Base-by-base conservation (phyloP, 2,329 filamentous ascomycete species). In the Aspergillus sp. region DNA sequence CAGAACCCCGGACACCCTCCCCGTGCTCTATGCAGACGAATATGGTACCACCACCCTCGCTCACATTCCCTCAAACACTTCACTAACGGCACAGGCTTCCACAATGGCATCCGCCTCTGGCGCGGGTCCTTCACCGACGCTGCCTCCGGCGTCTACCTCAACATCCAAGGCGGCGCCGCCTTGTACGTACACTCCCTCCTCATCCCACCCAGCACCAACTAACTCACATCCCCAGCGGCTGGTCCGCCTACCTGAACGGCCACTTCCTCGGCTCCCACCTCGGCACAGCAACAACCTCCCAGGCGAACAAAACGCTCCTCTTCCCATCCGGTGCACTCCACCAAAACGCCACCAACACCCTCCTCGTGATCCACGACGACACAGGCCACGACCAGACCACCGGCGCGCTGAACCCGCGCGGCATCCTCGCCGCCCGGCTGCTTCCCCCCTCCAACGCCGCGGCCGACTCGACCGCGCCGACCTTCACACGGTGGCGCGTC, bases 351-450 rank as follows among this genome's bases (percentile, higher is more conserved):
- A 70, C 85, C 5, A 75, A 84, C n/a, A 68, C 85, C 3, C 70
- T 85, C 20, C 79, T 83, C 65, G 81, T 86, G 60, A 78, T 85
- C 67, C 82, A 80, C 16, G 83, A 83, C 9, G 81, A 86, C 60
- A 67, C 65, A 17, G 66, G 65, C 29, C 66, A 68, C 49, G 65
- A 68, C 46, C 17, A 66, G 45, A 67, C 64, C 44, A 61, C 55
- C 17, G 65, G 65, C 2, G 65, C 62, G 2, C 56, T 68, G 5
- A 67, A 68, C 47, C 66, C 66, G 0, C 62, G 65, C 36, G 66
- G 66, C 4, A 68, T 68, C 34, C 56, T 66, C 38, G 82, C 84
- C 46, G 74, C 82, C 21, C 78, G 76, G 0, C 71, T 72, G 1
- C 74, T 71, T 0, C 25, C 46, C 16, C 41, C 45, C 11, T 69